Base-by-base conservation (phyloP, 306 rosid genomes). In the Erythrophleum fordii region DNA sequence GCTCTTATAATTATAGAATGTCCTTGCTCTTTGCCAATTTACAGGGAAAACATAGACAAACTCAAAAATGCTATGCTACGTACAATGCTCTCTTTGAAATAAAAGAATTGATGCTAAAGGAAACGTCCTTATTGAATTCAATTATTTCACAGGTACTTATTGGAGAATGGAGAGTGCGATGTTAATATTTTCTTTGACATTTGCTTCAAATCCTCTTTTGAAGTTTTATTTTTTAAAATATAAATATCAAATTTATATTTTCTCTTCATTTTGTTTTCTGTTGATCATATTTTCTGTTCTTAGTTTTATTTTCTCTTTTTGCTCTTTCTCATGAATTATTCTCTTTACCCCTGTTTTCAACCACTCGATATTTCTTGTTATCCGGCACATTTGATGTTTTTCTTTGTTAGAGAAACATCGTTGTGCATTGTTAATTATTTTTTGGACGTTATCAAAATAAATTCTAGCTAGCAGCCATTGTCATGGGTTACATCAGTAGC, bases 41-140 rank as follows among this genome's bases (percentile, higher is more conserved):
- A 48, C 89, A 95, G 93, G 96, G 91, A 59, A 95, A 90, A 71
- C 97, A 86, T 84, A 84, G 83, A 64, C 97, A 93, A 75, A 95
- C 99, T 39, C 92, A 87, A 67, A 91, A 89, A 87, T 87, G 84
- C 72, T 95, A 93, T 83, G 91, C 92, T 42, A 93, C 98, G 28
- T 90, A 89, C 84, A 95, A 95, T 85, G 92, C 98, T 75, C 94
- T 93, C 31, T 81, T 91, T 92, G 98, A 95, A 88, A 95, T 89
- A 41, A 95, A 95, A 85, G 98, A 91, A 61, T 78, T 93, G 92
- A 93, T 93, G 97, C 70, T 88, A 28, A 95, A 93, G 89, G 98
- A 95, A 88, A 87, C 87, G 67, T 95, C 99, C 69, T 88, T 95
- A 44, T 76, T 95, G 90, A 93, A 91, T 87, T 95, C 99, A 2